Evolutionary conservation across 225 moss, liverwort and hornwort species (phyloP).

Genomic region (Polytrichum formosum): DNA sequence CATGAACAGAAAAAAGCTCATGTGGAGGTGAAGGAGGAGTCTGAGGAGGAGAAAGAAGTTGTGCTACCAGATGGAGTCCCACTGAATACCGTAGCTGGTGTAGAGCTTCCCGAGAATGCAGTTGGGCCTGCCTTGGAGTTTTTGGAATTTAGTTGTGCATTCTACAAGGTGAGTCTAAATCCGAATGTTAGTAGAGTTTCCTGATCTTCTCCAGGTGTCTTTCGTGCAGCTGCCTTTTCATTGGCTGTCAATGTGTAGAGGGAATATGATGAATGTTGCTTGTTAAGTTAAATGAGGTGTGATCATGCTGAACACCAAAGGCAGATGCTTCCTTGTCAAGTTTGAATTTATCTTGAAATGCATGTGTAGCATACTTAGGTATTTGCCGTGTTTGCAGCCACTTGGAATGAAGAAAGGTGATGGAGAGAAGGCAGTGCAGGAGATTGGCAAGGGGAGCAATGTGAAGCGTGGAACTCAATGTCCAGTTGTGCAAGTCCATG

Average conservation of each 20-base stretch:
- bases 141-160: slow-evolving; percentile 69
- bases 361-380: no score
- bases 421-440: slow-evolving; percentile 52
- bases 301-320: no score
- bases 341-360: no score
- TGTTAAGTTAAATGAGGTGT: no score
- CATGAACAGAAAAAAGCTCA: slow-evolving; percentile 36
- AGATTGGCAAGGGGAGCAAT: slow-evolving; percentile 55
- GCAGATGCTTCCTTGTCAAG: no score
- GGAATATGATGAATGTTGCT: neutral
- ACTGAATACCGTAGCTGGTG: slow-evolving; percentile 40
- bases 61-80: slow-evolving; percentile 52
- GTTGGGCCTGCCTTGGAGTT: slow-evolving; percentile 72
- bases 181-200: neutral
- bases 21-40: slow-evolving; percentile 44
- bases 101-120: slow-evolving; percentile 50
- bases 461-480: slow-evolving; percentile 55
- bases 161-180: slow-evolving; percentile 40
- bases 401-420: slow-evolving; percentile 54
- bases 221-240: neutral
- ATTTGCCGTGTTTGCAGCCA: slow-evolving; percentile 37
- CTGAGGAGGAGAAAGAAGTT: slow-evolving; percentile 41
- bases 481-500: slow-evolving; percentile 64
- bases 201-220: neutral
- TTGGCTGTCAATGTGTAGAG: neutral